Percentiles rank a stretch among this genome's conserved stretches.
phyloP scores from a whole-genome alignment of 148 eudicot species.

The Tetragonia tetragonoides region DNA sequence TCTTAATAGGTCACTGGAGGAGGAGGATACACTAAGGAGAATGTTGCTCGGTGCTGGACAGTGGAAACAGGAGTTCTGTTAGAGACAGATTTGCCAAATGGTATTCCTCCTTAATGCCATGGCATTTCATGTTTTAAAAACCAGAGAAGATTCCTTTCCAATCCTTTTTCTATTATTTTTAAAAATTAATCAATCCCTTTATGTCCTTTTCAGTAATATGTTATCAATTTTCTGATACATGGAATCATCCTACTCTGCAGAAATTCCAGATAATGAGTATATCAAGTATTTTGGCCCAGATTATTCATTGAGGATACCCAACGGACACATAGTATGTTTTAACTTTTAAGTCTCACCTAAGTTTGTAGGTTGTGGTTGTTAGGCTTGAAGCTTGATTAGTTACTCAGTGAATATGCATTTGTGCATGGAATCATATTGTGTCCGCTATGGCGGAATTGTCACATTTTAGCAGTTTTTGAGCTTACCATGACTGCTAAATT shows the following conservation, averaged over 20 bases:
- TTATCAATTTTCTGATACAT: neutral
- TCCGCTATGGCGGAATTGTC: no score
- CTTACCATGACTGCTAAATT: no score
- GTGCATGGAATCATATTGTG: neutral
- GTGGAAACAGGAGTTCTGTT: conserved; percentile 91
- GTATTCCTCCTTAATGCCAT: conserved; percentile 37
- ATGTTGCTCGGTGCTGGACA: conserved; percentile 99
- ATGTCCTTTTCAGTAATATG: neutral
- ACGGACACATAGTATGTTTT: conserved; percentile 62
- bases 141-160: neutral
- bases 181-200: neutral
- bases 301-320: conserved; percentile 70
- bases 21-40: conserved; percentile 98
- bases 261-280: conserved; percentile 91
- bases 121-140: neutral
- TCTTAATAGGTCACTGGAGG: conserved; percentile 87
- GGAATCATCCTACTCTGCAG: conserved; percentile 42
- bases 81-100: conserved; percentile 83
- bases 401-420: neutral
- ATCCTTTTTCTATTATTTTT: neutral
- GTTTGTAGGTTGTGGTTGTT: neutral
- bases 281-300: conserved; percentile 91
- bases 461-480: no score
- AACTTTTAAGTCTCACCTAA: neutral
- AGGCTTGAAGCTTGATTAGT: neutral